A percentile compares a stretch with the other conserved stretches of the same genome.
phyloP scores from a whole-genome alignment of 495 filamentous ascomycete genomes.

The Tricharina praecox region DNA sequence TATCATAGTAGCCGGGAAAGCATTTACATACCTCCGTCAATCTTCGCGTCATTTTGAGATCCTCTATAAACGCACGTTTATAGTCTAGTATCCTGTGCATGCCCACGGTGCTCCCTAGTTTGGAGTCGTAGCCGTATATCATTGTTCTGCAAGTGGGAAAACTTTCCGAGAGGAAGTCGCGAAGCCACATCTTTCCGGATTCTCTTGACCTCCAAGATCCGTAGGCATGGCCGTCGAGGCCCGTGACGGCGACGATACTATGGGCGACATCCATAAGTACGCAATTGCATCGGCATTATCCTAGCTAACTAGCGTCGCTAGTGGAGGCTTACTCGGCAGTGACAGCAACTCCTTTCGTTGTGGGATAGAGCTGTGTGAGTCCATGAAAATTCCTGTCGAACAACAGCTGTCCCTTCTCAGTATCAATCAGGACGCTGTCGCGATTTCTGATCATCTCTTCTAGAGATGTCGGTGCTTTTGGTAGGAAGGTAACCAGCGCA shows the following conservation, averaged over 20 bases:
- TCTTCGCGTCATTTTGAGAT: too few relatives aligned
- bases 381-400: conserved; percentile 10
- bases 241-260: conserved; percentile 7
- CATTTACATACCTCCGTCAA: conserved; percentile 2
- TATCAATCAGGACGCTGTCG: not conserved
- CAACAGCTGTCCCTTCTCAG: not conserved
- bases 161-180: conserved; percentile 8
- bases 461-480: not conserved
- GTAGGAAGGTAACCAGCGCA: not conserved
- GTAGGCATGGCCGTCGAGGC: conserved; percentile 5
- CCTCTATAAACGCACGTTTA: not conserved
- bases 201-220: conserved; percentile 1
- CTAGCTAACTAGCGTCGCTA: too few relatives aligned
- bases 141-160: not conserved
- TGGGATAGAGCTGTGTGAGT: conserved; percentile 11
- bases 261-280: too few relatives aligned
- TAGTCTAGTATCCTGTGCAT: not conserved
- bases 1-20: not conserved
- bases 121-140: not conserved
- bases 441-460: not conserved
- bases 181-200: conserved; percentile 10
- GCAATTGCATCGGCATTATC: too few relatives aligned
- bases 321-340: not conserved
- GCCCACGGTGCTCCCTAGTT: not conserved
- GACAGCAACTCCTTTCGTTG: not conserved